phyloP scores from a whole-genome alignment of 768 basidiomycete species.

The Tylopilus vinaceipallidus region DNA sequence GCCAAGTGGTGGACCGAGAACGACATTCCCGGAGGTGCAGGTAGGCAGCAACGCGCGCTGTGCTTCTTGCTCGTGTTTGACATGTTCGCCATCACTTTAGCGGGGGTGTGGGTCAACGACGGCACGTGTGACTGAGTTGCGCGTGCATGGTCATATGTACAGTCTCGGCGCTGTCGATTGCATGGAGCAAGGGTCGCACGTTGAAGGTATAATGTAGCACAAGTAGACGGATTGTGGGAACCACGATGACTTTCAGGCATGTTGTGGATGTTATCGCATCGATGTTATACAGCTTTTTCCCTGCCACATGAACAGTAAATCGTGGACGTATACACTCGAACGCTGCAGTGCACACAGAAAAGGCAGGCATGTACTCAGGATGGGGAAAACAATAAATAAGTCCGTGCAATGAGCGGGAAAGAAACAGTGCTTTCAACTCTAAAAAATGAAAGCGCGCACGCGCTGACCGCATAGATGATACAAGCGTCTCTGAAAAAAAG shows the following conservation, averaged over 20 bases:
- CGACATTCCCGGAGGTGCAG: constrained; percentile 33
- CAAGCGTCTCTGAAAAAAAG: background rate
- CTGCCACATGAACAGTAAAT: constrained; percentile 2
- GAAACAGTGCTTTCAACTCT: background rate
- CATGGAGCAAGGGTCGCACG: background rate
- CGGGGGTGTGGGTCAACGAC: constrained; percentile 35
- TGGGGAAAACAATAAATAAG: constrained; percentile 9
- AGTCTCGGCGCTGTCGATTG: background rate
- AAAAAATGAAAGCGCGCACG: background rate
- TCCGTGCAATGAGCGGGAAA: constrained; percentile 13
- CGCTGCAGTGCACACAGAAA: background rate
- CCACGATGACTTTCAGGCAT: no score
- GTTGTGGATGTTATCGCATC: no score
- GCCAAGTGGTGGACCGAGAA: constrained; percentile 51
- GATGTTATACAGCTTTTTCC: background rate
- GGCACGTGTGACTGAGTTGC: constrained; percentile 29
- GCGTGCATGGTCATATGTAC: no score
- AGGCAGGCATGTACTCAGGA: background rate
- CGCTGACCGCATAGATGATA: constrained; percentile 6
- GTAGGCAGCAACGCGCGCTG: constrained; percentile 1
- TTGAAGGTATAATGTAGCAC: background rate
- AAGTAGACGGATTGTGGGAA: background rate
- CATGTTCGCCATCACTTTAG: constrained; percentile 6
- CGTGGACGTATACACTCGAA: background rate
- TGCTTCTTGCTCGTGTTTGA: background rate